Evolutionary conservation across 106 monocot species (phyloP).

Genomic region (Allium fistulosum): DNA sequence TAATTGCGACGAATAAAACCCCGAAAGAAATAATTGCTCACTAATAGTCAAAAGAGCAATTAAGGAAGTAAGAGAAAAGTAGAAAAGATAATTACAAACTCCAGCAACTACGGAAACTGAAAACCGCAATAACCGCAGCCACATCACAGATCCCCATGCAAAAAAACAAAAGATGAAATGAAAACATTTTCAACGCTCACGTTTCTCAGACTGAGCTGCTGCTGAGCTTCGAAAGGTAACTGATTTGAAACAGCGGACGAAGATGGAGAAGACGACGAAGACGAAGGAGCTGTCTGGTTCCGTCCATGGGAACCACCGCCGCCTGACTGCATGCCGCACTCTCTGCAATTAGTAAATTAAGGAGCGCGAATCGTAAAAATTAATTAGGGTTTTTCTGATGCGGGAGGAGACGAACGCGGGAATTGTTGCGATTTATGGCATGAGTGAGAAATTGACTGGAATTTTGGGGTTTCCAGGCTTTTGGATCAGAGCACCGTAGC

Average conservation of each 20-base stretch:
- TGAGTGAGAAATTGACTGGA: not conserved
- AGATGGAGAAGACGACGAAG: constrained; percentile 50
- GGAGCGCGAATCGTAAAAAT: not conserved
- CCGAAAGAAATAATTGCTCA: not conserved
- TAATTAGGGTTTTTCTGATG: not conserved
- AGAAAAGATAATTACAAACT: not conserved
- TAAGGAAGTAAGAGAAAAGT: not conserved
- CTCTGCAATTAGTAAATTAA: not conserved
- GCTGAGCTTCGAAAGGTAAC: constrained; percentile 27
- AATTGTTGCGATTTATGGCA: not conserved
- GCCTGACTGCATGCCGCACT: constrained; percentile 23
- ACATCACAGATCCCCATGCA: constrained; percentile 18
- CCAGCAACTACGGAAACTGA: constrained; percentile 1
- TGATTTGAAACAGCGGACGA: constrained; percentile 25
- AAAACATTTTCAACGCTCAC: constrained; percentile 20
- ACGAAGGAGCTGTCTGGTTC: constrained; percentile 19
- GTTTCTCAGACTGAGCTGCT: constrained; percentile 37
- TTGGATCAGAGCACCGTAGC: not conserved
- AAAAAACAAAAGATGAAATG: not conserved
- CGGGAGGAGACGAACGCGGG: not conserved
- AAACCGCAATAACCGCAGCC: constrained; percentile 12
- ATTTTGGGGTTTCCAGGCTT: not conserved
- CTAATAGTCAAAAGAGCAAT: not conserved
- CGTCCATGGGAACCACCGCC: constrained; percentile 16
- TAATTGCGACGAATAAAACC: not conserved